These are phyloP conservation scores for Plenodomus tracheiphilus DNA, from an alignment of 2,329 filamentous ascomycete genomes.

Conservation along the genomic window DNA sequence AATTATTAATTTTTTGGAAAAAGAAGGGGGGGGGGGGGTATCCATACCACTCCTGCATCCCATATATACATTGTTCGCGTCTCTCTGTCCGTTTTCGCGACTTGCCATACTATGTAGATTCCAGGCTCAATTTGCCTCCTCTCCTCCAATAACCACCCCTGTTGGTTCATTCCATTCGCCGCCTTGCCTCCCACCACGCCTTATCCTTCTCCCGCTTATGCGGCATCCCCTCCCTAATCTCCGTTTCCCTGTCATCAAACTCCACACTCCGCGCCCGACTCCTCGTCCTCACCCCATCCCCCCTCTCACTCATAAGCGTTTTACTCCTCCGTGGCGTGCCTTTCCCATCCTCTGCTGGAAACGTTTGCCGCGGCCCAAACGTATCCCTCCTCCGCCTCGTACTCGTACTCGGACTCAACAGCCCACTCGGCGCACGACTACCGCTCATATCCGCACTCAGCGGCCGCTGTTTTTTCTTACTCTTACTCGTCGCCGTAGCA, in stretches of 20 bases:
- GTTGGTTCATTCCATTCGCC: too few relatives aligned
- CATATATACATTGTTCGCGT: too few relatives aligned
- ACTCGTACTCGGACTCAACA: slow-evolving; percentile 3
- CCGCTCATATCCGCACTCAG: slow-evolving; percentile 19
- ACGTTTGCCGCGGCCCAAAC: slow-evolving; percentile 26
- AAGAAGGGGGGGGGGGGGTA: too few relatives aligned
- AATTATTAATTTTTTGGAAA: too few relatives aligned
- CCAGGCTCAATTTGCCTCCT: too few relatives aligned
- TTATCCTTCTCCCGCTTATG: slow-evolving; percentile 37
- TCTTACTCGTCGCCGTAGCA: slow-evolving; percentile 20
- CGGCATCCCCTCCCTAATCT: slow-evolving; percentile 39
- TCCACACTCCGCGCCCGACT: slow-evolving; percentile 28
- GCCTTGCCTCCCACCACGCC: slow-evolving; percentile 41
- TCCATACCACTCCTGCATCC: too few relatives aligned
- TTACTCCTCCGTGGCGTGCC: slow-evolving; percentile 10
- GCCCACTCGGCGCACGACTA: slow-evolving; percentile 6
- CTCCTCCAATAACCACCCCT: too few relatives aligned
- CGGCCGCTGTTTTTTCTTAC: slow-evolving; percentile 18
- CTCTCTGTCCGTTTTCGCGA: too few relatives aligned
- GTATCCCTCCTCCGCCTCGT: slow-evolving; percentile 20
- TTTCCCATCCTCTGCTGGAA: slow-evolving; percentile 18
- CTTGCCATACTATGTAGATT: too few relatives aligned
- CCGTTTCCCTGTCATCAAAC: slow-evolving; percentile 36
- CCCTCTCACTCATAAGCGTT: slow-evolving; percentile 6
- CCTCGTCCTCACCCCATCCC: slow-evolving; percentile 19